phyloP scores from a whole-genome alignment of 345 rosid genomes.

The Corchorus capsularis region DNA sequence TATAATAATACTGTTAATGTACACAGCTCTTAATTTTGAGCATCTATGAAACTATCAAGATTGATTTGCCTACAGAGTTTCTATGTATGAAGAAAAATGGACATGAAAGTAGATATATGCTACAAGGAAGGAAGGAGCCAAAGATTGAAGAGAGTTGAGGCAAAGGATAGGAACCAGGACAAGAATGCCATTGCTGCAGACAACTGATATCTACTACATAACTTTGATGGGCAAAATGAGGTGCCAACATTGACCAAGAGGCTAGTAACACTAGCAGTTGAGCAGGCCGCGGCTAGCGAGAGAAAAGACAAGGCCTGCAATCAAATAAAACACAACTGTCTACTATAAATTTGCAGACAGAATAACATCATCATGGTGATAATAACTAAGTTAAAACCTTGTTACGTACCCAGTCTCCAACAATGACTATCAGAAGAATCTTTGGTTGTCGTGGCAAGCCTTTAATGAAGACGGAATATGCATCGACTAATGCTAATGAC shows the following conservation, averaged over 20 bases:
- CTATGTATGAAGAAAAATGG: background rate
- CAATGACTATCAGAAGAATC: conserved; percentile 41
- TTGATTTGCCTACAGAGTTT: conserved; percentile 4
- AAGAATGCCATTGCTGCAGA: conserved; percentile 71
- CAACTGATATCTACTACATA: conserved; percentile 53
- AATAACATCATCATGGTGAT: background rate
- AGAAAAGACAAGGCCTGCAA: conserved; percentile 55
- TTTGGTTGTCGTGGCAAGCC: conserved; percentile 45
- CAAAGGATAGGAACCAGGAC: conserved; percentile 58
- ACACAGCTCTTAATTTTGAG: background rate
- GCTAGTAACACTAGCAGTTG: conserved; percentile 54
- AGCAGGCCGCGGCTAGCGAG: conserved; percentile 60
- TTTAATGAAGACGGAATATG: conserved; percentile 49
- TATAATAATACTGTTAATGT: conserved; percentile 3
- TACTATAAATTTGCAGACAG: background rate
- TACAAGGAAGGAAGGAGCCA: conserved; percentile 57
- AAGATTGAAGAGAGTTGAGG: conserved; percentile 62
- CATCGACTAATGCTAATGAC: conserved; percentile 53
- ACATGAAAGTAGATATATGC: conserved; percentile 4
- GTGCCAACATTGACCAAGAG: conserved; percentile 34
- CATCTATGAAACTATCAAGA: background rate
- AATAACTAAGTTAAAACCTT: background rate
- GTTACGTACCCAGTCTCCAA: conserved; percentile 60
- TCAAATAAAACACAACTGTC: background rate
- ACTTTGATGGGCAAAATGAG: conserved; percentile 35